phyloP scores from a whole-genome alignment of 2,329 filamentous ascomycete species.

The Colletotrichum sidae region DNA sequence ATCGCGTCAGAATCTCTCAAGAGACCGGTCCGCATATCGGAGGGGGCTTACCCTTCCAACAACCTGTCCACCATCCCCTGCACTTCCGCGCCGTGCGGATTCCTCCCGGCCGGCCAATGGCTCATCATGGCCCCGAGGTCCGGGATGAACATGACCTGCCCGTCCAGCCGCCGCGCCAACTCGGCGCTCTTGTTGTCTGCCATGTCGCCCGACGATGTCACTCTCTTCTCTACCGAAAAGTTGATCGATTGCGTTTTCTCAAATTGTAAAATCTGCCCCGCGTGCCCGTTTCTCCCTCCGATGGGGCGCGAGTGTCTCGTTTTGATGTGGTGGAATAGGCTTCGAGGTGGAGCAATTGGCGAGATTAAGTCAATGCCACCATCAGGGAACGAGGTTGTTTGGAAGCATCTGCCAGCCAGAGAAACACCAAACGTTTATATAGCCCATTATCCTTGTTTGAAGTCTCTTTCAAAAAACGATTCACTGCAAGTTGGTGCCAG shows the following conservation, averaged over 20 bases:
- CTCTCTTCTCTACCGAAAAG: background rate
- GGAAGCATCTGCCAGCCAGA: slow-evolving; percentile 1
- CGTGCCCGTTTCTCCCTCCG: background rate
- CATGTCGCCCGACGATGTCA: slow-evolving; percentile 1
- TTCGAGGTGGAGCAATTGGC: slow-evolving; percentile 27
- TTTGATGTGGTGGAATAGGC: slow-evolving; percentile 13
- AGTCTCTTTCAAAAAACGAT: background rate
- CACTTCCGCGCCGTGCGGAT: slow-evolving; percentile 10
- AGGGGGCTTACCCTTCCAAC: slow-evolving; percentile 18
- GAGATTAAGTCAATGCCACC: slow-evolving; percentile 37
- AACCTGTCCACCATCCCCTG: slow-evolving; percentile 10
- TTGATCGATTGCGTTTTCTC: too few species aligned
- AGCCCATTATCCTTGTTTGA: too few species aligned
- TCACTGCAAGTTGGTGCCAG: background rate
- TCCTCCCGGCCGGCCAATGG: slow-evolving; percentile 32
- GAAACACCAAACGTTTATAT: too few species aligned
- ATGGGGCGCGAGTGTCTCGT: slow-evolving; percentile 16
- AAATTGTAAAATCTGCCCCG: too few species aligned
- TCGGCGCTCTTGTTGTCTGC: slow-evolving; percentile 23
- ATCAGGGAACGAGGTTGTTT: background rate
- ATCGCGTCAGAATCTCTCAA: background rate
- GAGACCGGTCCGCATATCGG: background rate
- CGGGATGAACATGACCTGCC: slow-evolving; percentile 28
- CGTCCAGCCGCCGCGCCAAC: slow-evolving; percentile 23
- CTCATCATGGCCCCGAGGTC: slow-evolving; percentile 21